phyloP scores from a whole-genome alignment of 1,139 yeast species.

The Taphrina pruni region DNA sequence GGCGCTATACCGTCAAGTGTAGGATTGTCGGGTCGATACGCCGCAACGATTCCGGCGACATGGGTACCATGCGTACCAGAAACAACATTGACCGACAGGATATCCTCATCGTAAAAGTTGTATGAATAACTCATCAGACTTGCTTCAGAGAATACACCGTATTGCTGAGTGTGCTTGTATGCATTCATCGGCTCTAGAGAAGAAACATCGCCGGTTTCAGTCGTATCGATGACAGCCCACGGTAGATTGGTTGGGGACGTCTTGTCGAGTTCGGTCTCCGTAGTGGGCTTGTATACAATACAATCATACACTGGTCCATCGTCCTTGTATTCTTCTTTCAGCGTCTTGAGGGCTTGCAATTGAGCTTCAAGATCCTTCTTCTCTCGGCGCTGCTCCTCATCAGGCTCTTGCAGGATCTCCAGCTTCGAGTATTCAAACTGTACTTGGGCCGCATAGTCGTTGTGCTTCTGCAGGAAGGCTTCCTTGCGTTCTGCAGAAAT shows the following conservation, averaged over 20 bases:
- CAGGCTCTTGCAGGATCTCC: conserved; percentile 21
- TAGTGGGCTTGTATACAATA: conserved; percentile 37
- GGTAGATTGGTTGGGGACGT: conserved; percentile 31
- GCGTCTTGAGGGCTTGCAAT: conserved; percentile 32
- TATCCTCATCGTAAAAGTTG: conserved; percentile 43
- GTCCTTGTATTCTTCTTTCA: conserved; percentile 40
- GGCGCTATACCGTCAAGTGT: conserved; percentile 43
- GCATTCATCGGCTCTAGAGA: conserved; percentile 41
- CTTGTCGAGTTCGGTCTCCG: conserved; percentile 41
- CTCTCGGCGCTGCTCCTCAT: conserved; percentile 27
- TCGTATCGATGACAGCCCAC: conserved; percentile 42
- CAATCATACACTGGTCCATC: conserved; percentile 43
- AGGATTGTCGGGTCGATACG: conserved; percentile 40
- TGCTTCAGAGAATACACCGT: conserved; percentile 37
- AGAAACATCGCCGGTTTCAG: conserved; percentile 40
- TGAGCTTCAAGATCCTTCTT: conserved; percentile 42
- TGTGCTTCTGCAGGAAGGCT: conserved; percentile 34
- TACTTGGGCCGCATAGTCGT: conserved; percentile 24
- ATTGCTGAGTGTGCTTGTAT: conserved; percentile 41
- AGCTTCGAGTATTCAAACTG: conserved; percentile 13
- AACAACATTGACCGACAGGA: conserved; percentile 42
- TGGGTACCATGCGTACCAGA: conserved; percentile 45
- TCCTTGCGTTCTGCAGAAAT: conserved; percentile 38
- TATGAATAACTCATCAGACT: conserved; percentile 42
- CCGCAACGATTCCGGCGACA: conserved; percentile 44